Base-by-base conservation (phyloP, 768 basidiomycete species). In the Russula abietina region DNA sequence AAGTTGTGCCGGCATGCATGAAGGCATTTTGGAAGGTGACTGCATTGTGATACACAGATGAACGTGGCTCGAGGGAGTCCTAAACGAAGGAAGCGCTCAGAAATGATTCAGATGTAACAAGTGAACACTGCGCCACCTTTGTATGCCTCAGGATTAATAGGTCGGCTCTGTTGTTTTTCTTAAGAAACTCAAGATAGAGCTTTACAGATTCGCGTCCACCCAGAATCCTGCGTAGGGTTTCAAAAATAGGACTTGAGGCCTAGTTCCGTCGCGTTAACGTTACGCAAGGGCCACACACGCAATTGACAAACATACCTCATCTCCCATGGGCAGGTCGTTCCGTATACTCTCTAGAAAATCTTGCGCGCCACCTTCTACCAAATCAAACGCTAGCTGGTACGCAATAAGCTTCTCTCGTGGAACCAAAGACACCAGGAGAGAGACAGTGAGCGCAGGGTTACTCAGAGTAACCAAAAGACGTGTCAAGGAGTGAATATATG, bases 1-100 rank as follows among this genome's bases (percentile, higher is more conserved):
- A 95, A 0, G 94, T 93, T 3, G 97, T 99, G 52, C 97, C 97
- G n/a, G 96, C 87, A 71, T 97, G 88, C 86, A 96, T 95, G 73
- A 95, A 98, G 1, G 97, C 94, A 73, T 99, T 98, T 73, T 95
- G 91, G 61, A 99, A 83, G 9, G 94, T 94, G 66, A 99, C 83
- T 4, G 97, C 94, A 6, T 93, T 94, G 76, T 99, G 97, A 73
- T 94, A 98, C 71, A 99, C 92, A 22, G 96, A 98, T 26, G 92
- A 95, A 41, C 96, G 89, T 30, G 93, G 83, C 70, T 98, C 96
- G 24, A 98, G 80, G 1, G 86, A 85, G 56, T 98, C 94, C 92
- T 94, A 33, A 54, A 49, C 7, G n/a, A 24, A 7, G 17, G n/a
- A 24, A 7, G 17, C 14, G 41, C 49, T 55, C 62, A 60, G 67